Evolutionary conservation across 2,329 filamentous ascomycete genomes (phyloP).

Genomic region (Fusarium sp.): DNA sequence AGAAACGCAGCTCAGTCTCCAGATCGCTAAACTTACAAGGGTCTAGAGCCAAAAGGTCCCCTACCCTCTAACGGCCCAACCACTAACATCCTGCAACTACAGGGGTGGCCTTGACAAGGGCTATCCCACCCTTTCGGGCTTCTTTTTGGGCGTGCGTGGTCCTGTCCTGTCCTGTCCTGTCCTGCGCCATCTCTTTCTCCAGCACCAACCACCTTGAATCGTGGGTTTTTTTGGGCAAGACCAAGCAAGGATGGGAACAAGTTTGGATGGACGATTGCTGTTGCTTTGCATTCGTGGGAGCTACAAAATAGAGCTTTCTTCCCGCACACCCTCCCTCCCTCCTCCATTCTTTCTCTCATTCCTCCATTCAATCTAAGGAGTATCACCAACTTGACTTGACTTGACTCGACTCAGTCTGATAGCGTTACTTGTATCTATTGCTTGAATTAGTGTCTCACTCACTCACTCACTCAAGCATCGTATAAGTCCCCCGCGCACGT

Average conservation of each 20-base stretch:
- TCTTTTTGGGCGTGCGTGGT: constrained; percentile 3
- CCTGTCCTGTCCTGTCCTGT: background rate
- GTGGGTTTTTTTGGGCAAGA: background rate
- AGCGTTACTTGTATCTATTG: background rate
- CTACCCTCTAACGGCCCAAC: constrained; percentile 20
- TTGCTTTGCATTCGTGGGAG: background rate
- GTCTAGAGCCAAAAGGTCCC: background rate
- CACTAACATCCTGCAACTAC: constrained; percentile 16
- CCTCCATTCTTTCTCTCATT: background rate
- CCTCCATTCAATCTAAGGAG: background rate
- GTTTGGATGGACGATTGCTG: constrained; percentile 9
- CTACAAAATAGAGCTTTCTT: constrained; percentile 28
- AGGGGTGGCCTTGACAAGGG: constrained; percentile 25
- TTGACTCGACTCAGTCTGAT: background rate
- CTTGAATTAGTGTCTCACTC: background rate
- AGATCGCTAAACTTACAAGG: background rate
- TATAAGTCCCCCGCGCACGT: constrained; percentile 17
- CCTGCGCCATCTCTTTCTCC: constrained; percentile 34
- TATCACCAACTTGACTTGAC: background rate
- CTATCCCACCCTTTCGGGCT: constrained; percentile 9
- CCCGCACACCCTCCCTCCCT: constrained; percentile 21
- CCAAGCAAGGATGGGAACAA: constrained; percentile 8
- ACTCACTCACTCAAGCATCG: background rate
- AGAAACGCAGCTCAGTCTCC: background rate
- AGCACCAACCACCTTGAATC: constrained; percentile 31